These are phyloP conservation scores for Scenedesmus sp. DNA, from an alignment of 163 green algal species.

Conservation along the genomic window DNA sequence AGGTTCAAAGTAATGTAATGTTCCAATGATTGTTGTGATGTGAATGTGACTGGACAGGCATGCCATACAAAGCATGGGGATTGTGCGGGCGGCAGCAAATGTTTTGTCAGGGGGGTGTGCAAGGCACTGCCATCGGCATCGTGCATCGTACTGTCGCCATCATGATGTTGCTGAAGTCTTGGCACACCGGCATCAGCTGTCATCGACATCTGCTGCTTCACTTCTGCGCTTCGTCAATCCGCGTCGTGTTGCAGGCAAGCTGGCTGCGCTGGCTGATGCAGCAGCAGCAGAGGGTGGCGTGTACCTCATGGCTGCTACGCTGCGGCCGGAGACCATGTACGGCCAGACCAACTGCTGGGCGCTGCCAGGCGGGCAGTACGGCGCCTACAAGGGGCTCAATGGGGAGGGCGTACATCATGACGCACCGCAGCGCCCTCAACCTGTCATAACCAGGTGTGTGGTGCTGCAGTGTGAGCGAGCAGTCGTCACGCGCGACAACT, in stretches of 20 bases:
- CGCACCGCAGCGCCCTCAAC: conserved; percentile 90
- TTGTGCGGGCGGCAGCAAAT: too few species aligned
- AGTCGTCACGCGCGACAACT: too few species aligned
- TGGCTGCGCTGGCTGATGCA: conserved; percentile 77
- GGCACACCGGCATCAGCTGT: not conserved
- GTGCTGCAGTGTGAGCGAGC: not conserved
- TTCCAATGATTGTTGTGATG: too few species aligned
- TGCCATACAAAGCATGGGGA: too few species aligned
- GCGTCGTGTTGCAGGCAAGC: conserved; percentile 70
- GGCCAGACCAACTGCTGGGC: conserved; percentile 99
- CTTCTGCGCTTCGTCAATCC: not conserved
- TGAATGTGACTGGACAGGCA: too few species aligned
- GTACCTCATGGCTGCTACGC: conserved; percentile 95
- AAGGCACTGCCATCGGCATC: too few species aligned
- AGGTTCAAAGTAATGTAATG: not conserved
- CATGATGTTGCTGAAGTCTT: too few species aligned
- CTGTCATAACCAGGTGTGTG: conserved; percentile 89
- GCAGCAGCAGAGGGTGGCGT: conserved; percentile 68
- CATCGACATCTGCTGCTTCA: not conserved
- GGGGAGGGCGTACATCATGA: conserved; percentile 94
- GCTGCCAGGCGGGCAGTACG: conserved; percentile 96
- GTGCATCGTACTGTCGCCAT: too few species aligned
- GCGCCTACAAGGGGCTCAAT: conserved; percentile 83
- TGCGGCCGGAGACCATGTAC: conserved; percentile 99
- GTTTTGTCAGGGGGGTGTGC: too few species aligned